These are phyloP conservation scores for Yamadazyma dendronema DNA, from an alignment of 1,139 yeast genomes.

Conservation along the genomic window DNA sequence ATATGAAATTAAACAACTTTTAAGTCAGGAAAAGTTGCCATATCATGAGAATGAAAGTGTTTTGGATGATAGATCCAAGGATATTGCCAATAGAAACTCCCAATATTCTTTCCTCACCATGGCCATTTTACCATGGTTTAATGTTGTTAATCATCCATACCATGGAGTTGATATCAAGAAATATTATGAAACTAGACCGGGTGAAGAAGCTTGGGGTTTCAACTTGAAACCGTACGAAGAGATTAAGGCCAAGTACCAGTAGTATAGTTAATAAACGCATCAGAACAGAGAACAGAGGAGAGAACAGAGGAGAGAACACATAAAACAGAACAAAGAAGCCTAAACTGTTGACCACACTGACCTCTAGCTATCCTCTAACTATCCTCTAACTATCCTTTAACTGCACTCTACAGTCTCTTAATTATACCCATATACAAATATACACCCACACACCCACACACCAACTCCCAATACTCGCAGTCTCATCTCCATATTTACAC, in stretches of 20 bases:
- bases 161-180: slow-evolving; percentile 75
- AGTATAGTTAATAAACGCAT: slow-evolving; percentile 10
- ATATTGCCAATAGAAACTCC: slow-evolving; percentile 76
- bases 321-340: no score
- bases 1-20: slow-evolving; percentile 66
- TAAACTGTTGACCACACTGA: no score
- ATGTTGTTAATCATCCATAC: slow-evolving; percentile 76
- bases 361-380: no score
- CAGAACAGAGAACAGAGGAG: no score
- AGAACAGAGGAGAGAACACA: no score
- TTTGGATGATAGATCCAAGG: slow-evolving; percentile 70
- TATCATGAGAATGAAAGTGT: slow-evolving; percentile 58
- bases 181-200: slow-evolving; percentile 65
- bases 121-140: slow-evolving; percentile 79
- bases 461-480: not conserved
- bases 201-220: slow-evolving; percentile 52
- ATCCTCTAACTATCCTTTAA: no score
- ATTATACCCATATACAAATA: no score
- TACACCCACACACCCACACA: no score
- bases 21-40: slow-evolving; percentile 67
- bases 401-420: no score
- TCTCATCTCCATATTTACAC: no score
- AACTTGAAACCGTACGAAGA: slow-evolving; percentile 42
- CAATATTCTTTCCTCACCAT: slow-evolving; percentile 65
- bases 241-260: slow-evolving; percentile 43